Base-by-base conservation (phyloP, 2,329 filamentous ascomycete species). In the Fusarium sp. region DNA sequence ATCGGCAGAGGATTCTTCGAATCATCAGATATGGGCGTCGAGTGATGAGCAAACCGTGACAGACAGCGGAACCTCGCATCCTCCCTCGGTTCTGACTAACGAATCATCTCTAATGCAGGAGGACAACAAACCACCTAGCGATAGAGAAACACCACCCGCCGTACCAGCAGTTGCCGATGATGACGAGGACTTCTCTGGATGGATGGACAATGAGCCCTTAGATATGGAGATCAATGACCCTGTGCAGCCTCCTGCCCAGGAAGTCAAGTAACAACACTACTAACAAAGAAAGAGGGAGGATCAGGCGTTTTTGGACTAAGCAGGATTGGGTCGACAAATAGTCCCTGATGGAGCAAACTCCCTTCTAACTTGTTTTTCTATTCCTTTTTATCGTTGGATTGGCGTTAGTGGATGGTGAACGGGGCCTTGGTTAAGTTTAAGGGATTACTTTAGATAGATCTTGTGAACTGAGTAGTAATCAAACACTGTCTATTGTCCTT, bases 141-240 rank as follows among this genome's bases (percentile, higher is more conserved):
- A 48, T 19, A 26, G 71, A 24, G 43, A 69, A 44, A 59, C 71
- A 20, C 8, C 70, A 17, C 63, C 74, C 4, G 65, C 65, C 5
- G 59, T 65, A 7, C 46, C 68, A 17, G 56, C 55, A 19, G 56
- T 24, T 17, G 70, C 66, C 7, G 73, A 76, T 6, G 77, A 78
- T 3, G 75, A 79, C 2, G 76, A 79, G 15, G 76, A 77, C 47
- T 80, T 75, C 52, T 78, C 78, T 17, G 77, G 76, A 15, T 79
- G 78, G 78, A 72, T 79, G 67, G 77, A 78, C 50, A 73, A 79
- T 22, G 75, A 75, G 41, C 48, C 71, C 17, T 59, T 73, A 39
- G 74, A 75, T n/a, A 60, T 71, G 47, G 72, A 71, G 39, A 65
- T 64, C 14, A 67, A 62, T 20, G 70, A 71, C 24, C 61, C 71